A percentile compares a stretch with the other conserved stretches of the same genome.
Conservation (phyloP, 176 grass and related monocot species). For the Oropetium thomaeum region DNA sequence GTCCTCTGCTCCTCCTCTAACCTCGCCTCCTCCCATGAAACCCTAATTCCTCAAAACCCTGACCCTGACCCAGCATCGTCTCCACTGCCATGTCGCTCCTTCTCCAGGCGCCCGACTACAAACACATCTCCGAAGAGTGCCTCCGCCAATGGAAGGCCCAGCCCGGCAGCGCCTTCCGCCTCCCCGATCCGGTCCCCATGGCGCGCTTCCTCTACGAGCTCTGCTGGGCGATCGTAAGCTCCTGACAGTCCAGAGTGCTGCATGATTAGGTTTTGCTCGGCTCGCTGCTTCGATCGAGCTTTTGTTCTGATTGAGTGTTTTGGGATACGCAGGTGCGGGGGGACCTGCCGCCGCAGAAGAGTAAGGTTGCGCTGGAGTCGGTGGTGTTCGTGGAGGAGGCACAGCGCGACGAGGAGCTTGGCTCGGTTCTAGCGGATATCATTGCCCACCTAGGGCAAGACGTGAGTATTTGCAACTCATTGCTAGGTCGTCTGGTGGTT, state of each 20-base stretch:
- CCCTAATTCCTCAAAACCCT: constrained; percentile 38
- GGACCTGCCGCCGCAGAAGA: constrained; percentile 78
- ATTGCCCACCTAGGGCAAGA: constrained; percentile 92
- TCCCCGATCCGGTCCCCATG: constrained; percentile 87
- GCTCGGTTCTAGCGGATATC: constrained; percentile 83
- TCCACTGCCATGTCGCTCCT: constrained; percentile 37
- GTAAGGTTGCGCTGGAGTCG: constrained; percentile 69
- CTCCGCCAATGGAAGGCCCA: constrained; percentile 91
- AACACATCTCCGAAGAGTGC: constrained; percentile 77
- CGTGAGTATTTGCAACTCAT: constrained; percentile 46
- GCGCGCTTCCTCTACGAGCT: constrained; percentile 94
- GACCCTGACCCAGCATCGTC: neutral
- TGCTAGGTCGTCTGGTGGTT: neutral
- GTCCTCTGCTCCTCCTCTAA: neutral
- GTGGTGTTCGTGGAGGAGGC: constrained; percentile 72
- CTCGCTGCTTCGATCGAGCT: neutral
- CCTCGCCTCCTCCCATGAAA: constrained; percentile 42
- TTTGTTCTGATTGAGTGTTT: constrained; percentile 15
- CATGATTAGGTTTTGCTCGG: constrained; percentile 23
- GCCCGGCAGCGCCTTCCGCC: constrained; percentile 47
- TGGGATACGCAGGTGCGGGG: constrained; percentile 60
- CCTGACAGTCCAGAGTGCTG: neutral
- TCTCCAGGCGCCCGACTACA: constrained; percentile 58
- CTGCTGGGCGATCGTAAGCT: constrained; percentile 89
- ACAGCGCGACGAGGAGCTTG: constrained; percentile 54